These are phyloP conservation scores for Hypoxylon sp. DNA, from an alignment of 2,329 filamentous ascomycete species.

Conservation along the genomic window DNA sequence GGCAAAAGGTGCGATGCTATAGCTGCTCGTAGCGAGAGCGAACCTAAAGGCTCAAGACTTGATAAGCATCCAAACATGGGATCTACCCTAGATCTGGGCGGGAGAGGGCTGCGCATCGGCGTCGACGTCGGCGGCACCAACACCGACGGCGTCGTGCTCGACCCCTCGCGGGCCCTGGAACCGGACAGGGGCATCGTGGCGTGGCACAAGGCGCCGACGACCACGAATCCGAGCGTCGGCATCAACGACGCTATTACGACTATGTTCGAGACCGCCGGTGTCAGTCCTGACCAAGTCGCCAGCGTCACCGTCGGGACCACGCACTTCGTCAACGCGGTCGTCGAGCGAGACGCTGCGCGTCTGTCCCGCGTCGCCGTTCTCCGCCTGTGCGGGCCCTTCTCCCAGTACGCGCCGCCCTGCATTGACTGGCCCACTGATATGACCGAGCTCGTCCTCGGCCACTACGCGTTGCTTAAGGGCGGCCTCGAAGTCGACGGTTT, in stretches of 20 bases:
- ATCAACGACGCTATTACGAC: slow-evolving; percentile 55
- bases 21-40: background rate
- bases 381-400: slow-evolving; percentile 62
- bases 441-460: slow-evolving; percentile 55
- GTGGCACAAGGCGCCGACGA: slow-evolving; percentile 59
- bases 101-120: slow-evolving; percentile 42
- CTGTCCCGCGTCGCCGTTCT: slow-evolving; percentile 62
- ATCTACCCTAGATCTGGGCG: slow-evolving; percentile 13
- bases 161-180: slow-evolving; percentile 49
- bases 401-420: slow-evolving; percentile 58
- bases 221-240: slow-evolving; percentile 55
- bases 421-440: slow-evolving; percentile 62
- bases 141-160: slow-evolving; percentile 61
- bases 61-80: slow-evolving; percentile 22
- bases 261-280: slow-evolving; percentile 48
- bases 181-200: slow-evolving; percentile 55
- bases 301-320: slow-evolving; percentile 63
- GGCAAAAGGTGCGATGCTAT: background rate
- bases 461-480: slow-evolving; percentile 56
- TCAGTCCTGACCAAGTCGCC: slow-evolving; percentile 50
- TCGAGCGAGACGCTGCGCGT: slow-evolving; percentile 59
- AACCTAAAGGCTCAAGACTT: background rate
- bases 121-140: slow-evolving; percentile 56
- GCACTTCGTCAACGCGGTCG: slow-evolving; percentile 66
- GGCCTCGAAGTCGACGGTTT: slow-evolving; percentile 61